Conservation (phyloP, 2,329 filamentous ascomycete species). For the Dichotomopilus funicola region DNA sequence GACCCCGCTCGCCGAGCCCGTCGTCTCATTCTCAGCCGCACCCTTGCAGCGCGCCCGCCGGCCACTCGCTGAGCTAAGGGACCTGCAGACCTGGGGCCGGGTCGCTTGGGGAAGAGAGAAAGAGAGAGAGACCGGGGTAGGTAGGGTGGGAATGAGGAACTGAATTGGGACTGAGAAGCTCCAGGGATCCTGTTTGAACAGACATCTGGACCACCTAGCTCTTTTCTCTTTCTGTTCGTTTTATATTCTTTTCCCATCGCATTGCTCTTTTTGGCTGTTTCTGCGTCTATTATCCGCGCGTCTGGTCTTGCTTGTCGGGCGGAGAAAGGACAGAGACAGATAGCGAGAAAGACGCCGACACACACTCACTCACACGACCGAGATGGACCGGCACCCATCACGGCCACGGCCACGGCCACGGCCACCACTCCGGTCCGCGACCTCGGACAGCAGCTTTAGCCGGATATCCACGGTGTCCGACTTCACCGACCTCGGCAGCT, state of each 20-base stretch:
- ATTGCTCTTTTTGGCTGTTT: neutral
- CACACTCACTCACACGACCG: neutral
- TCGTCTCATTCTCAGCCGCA: conserved; percentile 6
- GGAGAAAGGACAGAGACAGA: conserved; percentile 9
- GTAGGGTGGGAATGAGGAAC: too few relatives aligned
- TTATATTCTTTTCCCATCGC: neutral
- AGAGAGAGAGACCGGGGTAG: neutral
- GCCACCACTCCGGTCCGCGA: conserved; percentile 19
- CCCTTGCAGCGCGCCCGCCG: neutral
- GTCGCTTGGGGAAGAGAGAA: neutral
- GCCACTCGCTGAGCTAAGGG: neutral
- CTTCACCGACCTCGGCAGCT: conserved; percentile 35
- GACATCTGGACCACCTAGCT: neutral
- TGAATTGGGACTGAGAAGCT: neutral
- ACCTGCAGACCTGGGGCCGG: neutral
- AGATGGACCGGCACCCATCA: conserved; percentile 19
- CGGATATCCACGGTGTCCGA: conserved; percentile 29
- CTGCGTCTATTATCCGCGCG: neutral
- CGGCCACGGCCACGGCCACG: conserved; percentile 11
- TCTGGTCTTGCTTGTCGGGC: neutral
- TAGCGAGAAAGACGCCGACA: too few relatives aligned
- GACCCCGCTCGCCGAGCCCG: neutral
- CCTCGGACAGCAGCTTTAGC: conserved; percentile 19
- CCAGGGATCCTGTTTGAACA: neutral
- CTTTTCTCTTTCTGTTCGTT: neutral